phyloP scores from a whole-genome alignment of 2,329 filamentous ascomycete species.

The Thielaviopsis cerberus region DNA sequence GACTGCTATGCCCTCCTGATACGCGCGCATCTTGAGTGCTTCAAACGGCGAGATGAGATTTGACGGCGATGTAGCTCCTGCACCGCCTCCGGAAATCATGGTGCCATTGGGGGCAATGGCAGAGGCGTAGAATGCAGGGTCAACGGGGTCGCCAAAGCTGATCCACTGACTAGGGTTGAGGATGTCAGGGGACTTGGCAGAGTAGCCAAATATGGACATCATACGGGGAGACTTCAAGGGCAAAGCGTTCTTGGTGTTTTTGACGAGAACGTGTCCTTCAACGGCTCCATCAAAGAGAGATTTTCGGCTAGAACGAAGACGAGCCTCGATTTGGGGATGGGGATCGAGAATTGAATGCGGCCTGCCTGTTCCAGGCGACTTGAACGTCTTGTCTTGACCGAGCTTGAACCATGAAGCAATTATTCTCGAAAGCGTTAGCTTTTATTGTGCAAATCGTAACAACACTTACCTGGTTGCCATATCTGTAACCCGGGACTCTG shows the following conservation, averaged over 20 bases:
- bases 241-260: slow-evolving; percentile 39
- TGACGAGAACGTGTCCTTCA: slow-evolving; percentile 46
- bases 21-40: slow-evolving; percentile 32
- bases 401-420: too few relatives aligned
- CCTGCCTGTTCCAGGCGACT: too few relatives aligned
- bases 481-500: slow-evolving; percentile 36
- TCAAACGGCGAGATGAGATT: slow-evolving; percentile 35
- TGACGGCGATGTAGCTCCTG: slow-evolving; percentile 28
- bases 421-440: too few relatives aligned
- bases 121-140: too few relatives aligned
- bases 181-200: slow-evolving; percentile 26
- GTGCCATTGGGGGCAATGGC: slow-evolving; percentile 18
- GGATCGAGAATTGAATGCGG: too few relatives aligned
- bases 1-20: slow-evolving; percentile 36
- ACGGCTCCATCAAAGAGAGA: too few relatives aligned
- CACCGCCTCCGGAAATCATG: slow-evolving; percentile 24
- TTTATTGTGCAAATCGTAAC: too few relatives aligned
- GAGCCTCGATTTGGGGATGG: too few relatives aligned
- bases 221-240: slow-evolving; percentile 32
- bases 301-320: too few relatives aligned
- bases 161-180: slow-evolving; percentile 21
- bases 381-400: too few relatives aligned
- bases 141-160: slow-evolving; percentile 18
- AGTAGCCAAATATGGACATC: slow-evolving; percentile 45
- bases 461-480: too few relatives aligned